These are phyloP conservation scores for Arabidopsis suecica DNA, from an alignment of 345 rosid genomes.

Conservation along the genomic window DNA sequence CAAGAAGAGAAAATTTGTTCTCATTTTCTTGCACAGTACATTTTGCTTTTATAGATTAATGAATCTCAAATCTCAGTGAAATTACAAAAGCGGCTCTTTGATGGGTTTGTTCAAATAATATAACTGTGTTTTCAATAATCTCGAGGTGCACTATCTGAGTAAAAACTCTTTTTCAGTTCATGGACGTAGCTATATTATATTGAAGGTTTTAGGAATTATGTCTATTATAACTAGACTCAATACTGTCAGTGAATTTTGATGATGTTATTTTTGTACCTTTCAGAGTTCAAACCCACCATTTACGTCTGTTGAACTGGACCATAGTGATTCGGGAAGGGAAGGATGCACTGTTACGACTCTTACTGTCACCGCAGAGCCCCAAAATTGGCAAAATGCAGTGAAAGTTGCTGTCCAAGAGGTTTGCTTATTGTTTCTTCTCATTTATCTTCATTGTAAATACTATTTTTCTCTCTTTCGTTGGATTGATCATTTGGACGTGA, in stretches of 20 bases:
- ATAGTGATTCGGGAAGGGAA: constrained; percentile 99
- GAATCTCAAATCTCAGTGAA: not conserved
- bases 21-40: not conserved
- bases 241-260: constrained; percentile 36
- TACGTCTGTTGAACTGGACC: constrained; percentile 98
- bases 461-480: constrained; percentile 3
- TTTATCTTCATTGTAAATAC: constrained; percentile 8
- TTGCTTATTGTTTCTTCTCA: constrained; percentile 28
- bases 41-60: not conserved
- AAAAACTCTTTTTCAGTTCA: not conserved
- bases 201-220: not conserved
- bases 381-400: constrained; percentile 95
- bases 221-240: not conserved
- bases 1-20: not conserved
- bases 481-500: constrained; percentile 26
- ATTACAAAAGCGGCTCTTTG: not conserved
- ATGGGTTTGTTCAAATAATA: not conserved
- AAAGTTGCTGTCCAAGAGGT: constrained; percentile 99
- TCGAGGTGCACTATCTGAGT: constrained; percentile 2
- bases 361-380: constrained; percentile 97
- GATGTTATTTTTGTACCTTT: constrained; percentile 41
- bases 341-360: constrained; percentile 99
- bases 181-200: constrained; percentile 14
- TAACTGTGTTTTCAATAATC: not conserved
- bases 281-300: constrained; percentile 99